Evolutionary conservation across 805 yeast species (phyloP).

Genomic region (Ogataea trehalophila): DNA sequence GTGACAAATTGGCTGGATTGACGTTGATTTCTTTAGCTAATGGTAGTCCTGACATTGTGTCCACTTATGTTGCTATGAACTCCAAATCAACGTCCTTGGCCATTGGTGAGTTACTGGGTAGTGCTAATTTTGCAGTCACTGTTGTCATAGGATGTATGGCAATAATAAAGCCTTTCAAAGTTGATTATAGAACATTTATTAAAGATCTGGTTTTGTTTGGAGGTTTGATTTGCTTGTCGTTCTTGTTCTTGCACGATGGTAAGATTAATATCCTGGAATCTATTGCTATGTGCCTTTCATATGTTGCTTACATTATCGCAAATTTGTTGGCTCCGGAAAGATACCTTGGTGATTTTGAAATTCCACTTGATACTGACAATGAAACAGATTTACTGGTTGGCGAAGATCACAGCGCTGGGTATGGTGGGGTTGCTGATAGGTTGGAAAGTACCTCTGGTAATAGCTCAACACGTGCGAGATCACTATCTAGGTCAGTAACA

Average conservation of each 20-base stretch:
- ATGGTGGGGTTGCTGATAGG: neutral
- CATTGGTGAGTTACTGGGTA: constrained; percentile 49
- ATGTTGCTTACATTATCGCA: constrained; percentile 51
- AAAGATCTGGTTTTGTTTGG: constrained; percentile 60
- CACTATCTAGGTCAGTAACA: neutral
- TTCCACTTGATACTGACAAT: neutral
- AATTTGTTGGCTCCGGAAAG: constrained; percentile 25
- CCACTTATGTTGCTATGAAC: constrained; percentile 78
- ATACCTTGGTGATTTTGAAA: constrained; percentile 21
- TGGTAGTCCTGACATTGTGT: constrained; percentile 84
- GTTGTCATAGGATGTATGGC: constrained; percentile 48
- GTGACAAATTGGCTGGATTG: constrained; percentile 79
- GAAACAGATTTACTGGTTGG: neutral
- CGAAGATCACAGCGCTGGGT: neutral
- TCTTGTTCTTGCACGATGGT: constrained; percentile 53
- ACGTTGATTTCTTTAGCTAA: constrained; percentile 88
- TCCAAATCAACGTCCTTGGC: constrained; percentile 56
- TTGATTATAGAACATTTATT: constrained; percentile 46
- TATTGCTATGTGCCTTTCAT: constrained; percentile 48
- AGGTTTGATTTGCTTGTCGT: constrained; percentile 42
- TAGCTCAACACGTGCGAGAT: neutral
- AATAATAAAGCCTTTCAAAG: constrained; percentile 42
- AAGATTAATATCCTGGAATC: constrained; percentile 53
- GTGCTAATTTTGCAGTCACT: constrained; percentile 48
- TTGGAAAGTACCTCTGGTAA: neutral